phyloP scores from a whole-genome alignment of 495 filamentous ascomycete species.

The Xylaria longipes region DNA sequence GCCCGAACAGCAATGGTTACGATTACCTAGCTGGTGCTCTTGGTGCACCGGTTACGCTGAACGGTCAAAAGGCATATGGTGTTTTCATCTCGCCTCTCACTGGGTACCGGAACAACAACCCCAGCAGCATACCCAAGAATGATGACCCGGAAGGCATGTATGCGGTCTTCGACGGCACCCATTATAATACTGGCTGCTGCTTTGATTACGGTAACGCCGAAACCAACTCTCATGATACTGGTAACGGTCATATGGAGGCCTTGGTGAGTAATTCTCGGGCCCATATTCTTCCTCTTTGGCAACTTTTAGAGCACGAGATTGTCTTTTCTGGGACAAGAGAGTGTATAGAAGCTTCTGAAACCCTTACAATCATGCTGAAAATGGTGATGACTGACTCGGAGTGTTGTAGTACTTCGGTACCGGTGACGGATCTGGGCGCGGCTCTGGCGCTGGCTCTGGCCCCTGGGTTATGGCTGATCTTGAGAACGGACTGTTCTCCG shows the following conservation, averaged over 20 bases:
- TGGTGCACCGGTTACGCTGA: slow-evolving; percentile 62
- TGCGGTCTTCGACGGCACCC: slow-evolving; percentile 63
- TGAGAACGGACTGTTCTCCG: slow-evolving; percentile 64
- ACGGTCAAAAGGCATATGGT: slow-evolving; percentile 64
- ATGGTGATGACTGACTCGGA: too few relatives aligned
- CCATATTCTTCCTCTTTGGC: too few relatives aligned
- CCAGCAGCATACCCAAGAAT: slow-evolving; percentile 56
- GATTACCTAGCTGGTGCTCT: slow-evolving; percentile 61
- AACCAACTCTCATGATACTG: slow-evolving; percentile 57
- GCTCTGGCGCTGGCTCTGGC: slow-evolving; percentile 58
- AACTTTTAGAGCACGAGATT: too few relatives aligned
- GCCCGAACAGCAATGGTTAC: slow-evolving; percentile 58
- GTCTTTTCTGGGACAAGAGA: too few relatives aligned
- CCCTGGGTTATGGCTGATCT: slow-evolving; percentile 69
- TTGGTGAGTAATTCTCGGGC: too few relatives aligned
- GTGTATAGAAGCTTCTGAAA: too few relatives aligned
- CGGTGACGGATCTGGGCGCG: slow-evolving; percentile 49
- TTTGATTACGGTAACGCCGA: slow-evolving; percentile 69
- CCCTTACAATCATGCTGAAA: too few relatives aligned
- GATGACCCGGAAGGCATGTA: slow-evolving; percentile 64
- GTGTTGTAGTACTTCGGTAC: slow-evolving; percentile 64
- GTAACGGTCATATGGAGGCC: slow-evolving; percentile 65
- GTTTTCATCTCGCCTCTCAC: slow-evolving; percentile 62
- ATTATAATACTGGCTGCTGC: slow-evolving; percentile 64
- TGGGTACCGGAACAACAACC: slow-evolving; percentile 61